Conservation (phyloP, 495 filamentous ascomycete genomes). For the Penicillium pancosmium region DNA sequence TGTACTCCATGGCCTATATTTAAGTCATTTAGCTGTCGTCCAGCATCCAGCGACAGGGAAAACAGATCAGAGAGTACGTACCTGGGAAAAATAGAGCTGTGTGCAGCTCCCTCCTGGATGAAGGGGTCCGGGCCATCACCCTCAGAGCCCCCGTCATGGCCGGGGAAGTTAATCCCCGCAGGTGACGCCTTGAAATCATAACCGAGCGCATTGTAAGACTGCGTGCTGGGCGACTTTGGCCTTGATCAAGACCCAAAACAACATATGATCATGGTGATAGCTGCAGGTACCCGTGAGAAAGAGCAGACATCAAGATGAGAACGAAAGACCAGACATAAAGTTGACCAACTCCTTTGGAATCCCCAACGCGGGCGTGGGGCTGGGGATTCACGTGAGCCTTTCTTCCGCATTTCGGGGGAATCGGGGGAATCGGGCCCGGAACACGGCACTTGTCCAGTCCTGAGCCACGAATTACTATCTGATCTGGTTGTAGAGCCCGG, state of each 20-base stretch:
- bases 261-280: constrained; percentile 22
- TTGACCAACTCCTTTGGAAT: constrained; percentile 9
- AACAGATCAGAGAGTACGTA: constrained; percentile 36
- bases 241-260: constrained; percentile 20
- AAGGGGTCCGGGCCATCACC: constrained; percentile 1
- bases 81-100: constrained; percentile 87
- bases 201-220: constrained; percentile 24
- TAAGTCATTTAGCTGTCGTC: neutral
- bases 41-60: neutral
- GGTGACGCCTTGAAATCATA: constrained; percentile 7
- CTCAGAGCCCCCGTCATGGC: constrained; percentile 3
- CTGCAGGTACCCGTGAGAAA: neutral
- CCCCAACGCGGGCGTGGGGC: constrained; percentile 16
- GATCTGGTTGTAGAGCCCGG: too few species aligned
- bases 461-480: neutral
- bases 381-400: constrained; percentile 25
- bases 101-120: constrained; percentile 45
- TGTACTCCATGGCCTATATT: constrained; percentile 87
- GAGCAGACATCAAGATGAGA: neutral
- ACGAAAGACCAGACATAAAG: constrained; percentile 5
- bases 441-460: constrained; percentile 6
- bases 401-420: constrained; percentile 17
- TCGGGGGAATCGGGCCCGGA: constrained; percentile 20
- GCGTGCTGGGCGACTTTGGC: constrained; percentile 17
- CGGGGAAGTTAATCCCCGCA: constrained; percentile 3